Base-by-base conservation (phyloP, 495 filamentous ascomycete genomes). In the Lophiostoma macrostomum region DNA sequence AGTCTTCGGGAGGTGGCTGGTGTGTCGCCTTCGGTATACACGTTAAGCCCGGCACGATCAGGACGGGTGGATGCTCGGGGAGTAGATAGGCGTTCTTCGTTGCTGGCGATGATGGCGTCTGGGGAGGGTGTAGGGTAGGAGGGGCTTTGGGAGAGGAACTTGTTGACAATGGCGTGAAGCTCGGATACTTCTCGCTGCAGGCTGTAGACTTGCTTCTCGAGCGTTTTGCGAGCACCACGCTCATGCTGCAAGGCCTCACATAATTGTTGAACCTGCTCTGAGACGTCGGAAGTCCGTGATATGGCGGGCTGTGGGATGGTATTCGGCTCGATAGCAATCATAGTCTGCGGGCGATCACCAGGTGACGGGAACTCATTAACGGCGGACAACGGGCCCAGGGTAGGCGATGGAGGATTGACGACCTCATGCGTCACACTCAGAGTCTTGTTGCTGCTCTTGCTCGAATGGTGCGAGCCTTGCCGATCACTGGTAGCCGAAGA, bases 121-220 rank as follows among this genome's bases (percentile, higher is more conserved):
- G 60, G 56, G 18, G 50, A 59, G 11, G 55, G 60, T 12, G 55
- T 59, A 2, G 60, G 56, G 28, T 64, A 60, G 1, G 56, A 40
- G 0, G 46, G 28, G 1, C 32, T 34, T 4, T 23, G 23, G 7
- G 43, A 28, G 38, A 49, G 2, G 18, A 64, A 22, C 18, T 56
- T 58, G 27, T 44, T 19, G 18, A 58, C 41, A 20, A 59, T 24
- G 31, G 42, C 23, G 56, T 53, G 60, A 2, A 64, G 51, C 5
- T 56, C 35, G 2, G 18, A 12, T 27, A 64, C 13, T 16, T 64
- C 60, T 10, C 32, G 39, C 35, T 60, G 60, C 25, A 64, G 47
- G 18, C 16, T 24, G n/a, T 19, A 5, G 27, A 64, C 56, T 35
- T 55, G 44, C 11, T 23, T 16, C 16, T 64, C 56, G 1, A 64